Evolutionary conservation across 352 stramenopile species (phyloP), one percentile per base, ranked within the genome.

Genomic region (Pythium sp.): DNA sequence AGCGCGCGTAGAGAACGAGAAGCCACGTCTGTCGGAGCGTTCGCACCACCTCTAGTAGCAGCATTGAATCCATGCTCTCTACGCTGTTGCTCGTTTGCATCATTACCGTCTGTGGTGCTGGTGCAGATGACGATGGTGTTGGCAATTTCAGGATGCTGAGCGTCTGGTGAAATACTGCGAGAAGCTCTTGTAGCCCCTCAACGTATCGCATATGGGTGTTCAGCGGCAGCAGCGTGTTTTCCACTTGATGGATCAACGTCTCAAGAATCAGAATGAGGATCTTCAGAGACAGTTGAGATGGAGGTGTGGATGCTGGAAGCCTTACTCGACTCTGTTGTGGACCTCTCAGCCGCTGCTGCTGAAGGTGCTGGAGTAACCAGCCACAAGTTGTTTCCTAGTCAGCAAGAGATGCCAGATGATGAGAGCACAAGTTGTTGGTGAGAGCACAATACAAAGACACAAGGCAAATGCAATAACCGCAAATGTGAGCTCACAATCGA

Each of bases 1-100:
- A 76, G 15, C 76, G 76, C 51, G 72, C 70, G 54, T 71, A 75
- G 46, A 72, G 55, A 14, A 81, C 54, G 2, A 70, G 41, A 3
- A 72, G 24, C 74, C 74, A 81, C 28, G 62, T 58, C 34, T 51
- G 34, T 5, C 71, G 15, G 22, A 65, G 58, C 11, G 18, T n/a
- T 3, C n/a, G 46, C 12, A 26, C 14, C 15, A 30, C 5, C 3
- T 18, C 41, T 70, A 5, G 22, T 49, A 26, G 14, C 49, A 26
- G 30, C 2, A 12, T 28, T 41, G 15, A 26, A 18, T 2, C 26
- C 28, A 22, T 4, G 18, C 4, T 61, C 7, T 61, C 9, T 11
- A 11, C 4, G 2, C 3, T 22, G 18, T 20, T 18, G 30, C 55
- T 24, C 20, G 30, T 34, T 14, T 24, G 54, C 47, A 30, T 26